Base-by-base conservation (phyloP, 495 filamentous ascomycete species). In the Talaromyces liani region DNA sequence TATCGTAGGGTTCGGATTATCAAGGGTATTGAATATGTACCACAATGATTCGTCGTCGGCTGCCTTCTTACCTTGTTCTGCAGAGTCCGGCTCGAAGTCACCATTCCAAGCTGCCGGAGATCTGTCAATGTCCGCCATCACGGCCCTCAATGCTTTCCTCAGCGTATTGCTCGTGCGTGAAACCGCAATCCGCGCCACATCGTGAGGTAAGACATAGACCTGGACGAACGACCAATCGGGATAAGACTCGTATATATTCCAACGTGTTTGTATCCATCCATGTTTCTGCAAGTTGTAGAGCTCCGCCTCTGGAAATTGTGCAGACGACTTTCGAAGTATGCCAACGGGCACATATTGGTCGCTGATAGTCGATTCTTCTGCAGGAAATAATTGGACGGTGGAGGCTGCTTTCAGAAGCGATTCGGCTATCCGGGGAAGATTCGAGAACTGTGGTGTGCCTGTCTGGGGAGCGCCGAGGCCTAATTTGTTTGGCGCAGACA, bases 11-110 rank as follows among this genome's bases (percentile, higher is more conserved):
- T 79, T 68, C 1, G 93, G 93, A 9, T 92, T 87, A 10, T 88
- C 80, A 8, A 97, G 75, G 3, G 81, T 90, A 75, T 97, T 98
- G 77, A 95, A 98, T 65, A 96, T 84, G 63, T 91, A 85, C 67
- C 92, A 89, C 0, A 97, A 73, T 0, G 90, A 91, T 12, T 84
- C 73, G 41, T 85, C 76, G 6, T 87, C 79, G 1, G 62, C 62
- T 6, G 61, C 60, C 27, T 64, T 59, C 36, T 65, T 45, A n/a
- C 57, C 45, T 29, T 68, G 31, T 34, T 62, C 41, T 9, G 16
- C 41, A 9, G 27, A 34, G 24, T 63, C 24, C 27, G 57, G 57
- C n/a, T 47, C 49, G 29, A 65, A 36, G n/a, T 66, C 29, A n/a
- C 86, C 87, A 14, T 74, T 60, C 89, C 88, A 92, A 25, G 78